A percentile compares a stretch with the other conserved stretches of the same genome.
Conservation (phyloP, 2,329 filamentous ascomycete species). For the Chrysosporium keratinophilum region DNA sequence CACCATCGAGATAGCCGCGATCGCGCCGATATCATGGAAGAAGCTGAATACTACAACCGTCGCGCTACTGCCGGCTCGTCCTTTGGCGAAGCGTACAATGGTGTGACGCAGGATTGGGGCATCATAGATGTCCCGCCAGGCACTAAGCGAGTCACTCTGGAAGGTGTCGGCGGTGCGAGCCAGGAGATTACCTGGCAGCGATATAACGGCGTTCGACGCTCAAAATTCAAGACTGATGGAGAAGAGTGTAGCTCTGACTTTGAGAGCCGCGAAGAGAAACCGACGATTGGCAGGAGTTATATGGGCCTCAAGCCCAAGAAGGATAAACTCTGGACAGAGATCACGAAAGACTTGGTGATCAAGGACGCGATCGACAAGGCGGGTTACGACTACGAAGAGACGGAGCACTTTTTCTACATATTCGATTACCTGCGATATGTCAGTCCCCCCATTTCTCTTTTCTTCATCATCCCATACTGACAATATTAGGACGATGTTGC, state of each 20-base stretch:
- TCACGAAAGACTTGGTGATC: slow-evolving; percentile 83
- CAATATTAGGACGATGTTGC: slow-evolving; percentile 66
- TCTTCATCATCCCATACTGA: neutral
- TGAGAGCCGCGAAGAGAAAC: slow-evolving; percentile 32
- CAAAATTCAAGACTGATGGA: slow-evolving; percentile 62
- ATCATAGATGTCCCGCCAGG: slow-evolving; percentile 78
- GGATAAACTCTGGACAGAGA: slow-evolving; percentile 84
- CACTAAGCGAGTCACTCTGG: slow-evolving; percentile 71
- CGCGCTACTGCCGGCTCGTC: slow-evolving; percentile 59
- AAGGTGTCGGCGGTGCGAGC: slow-evolving; percentile 62
- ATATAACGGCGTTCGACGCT: slow-evolving; percentile 66
- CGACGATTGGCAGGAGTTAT: slow-evolving; percentile 38
- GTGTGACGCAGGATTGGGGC: slow-evolving; percentile 65
- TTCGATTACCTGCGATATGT: slow-evolving; percentile 85
- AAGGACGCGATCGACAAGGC: slow-evolving; percentile 75
- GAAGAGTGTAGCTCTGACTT: slow-evolving; percentile 44
- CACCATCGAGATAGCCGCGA: slow-evolving; percentile 23
- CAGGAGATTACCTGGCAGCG: slow-evolving; percentile 70
- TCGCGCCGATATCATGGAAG: slow-evolving; percentile 39
- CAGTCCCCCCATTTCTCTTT: slow-evolving; percentile 38
- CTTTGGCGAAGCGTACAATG: slow-evolving; percentile 63
- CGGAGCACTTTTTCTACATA: slow-evolving; percentile 79
- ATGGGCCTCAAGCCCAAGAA: slow-evolving; percentile 28
- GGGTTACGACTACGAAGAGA: slow-evolving; percentile 86
- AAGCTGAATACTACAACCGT: slow-evolving; percentile 54